Base-by-base conservation (phyloP, 83 land plant genomes). In the Larix sibirica region DNA sequence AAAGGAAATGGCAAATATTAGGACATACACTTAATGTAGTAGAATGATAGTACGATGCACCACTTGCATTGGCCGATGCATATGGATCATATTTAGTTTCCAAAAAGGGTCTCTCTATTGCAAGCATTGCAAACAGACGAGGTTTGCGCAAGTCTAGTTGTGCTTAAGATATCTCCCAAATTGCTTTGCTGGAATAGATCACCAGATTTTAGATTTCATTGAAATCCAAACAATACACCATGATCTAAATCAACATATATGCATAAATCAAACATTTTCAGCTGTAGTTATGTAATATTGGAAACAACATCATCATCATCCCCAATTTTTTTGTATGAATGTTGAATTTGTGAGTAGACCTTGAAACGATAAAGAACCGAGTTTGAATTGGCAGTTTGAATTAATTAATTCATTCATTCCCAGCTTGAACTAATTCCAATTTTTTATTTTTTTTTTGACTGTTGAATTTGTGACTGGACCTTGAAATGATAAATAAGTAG, bases 41-140 rank as follows among this genome's bases (percentile, higher is more conserved):
- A 50, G 96, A 92, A 10, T 97, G 98, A 83, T 91, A 91, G 82
- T 92, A 96, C 56, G 96, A 93, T 71, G 98, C 93, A 71, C 96
- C 90, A 85, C 93, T 92, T 44, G 89, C 90, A 88, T 86, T 93
- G 16, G 92, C 62, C 68, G 87, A 80, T 59, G 92, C 84, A 84
- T 90, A 93, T 1, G 91, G 94, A 82, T 92, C 92, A 83, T 93
- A 94, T 21, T 94, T 96, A 54, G 91, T 85, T 66, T 95, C 96
- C 21, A 95, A 73, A n/a, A 94, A 86, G 67, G 88, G 94, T 36
- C 92, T 89, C 77, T 94, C 94, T 31, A 96, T 96, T 13, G 91
- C 96, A 62, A 93, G 93, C 88, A 95, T 88, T 38, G 98, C 93
- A 79, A 94, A 64, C 40, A 95, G 81, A 18, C 91, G 92, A 81